Percentiles rank a stretch among this genome's conserved stretches.
These are phyloP conservation scores for Coemansia sp. DNA, from an alignment of 192 early-diverging fungal genomes.

Conservation along the genomic window DNA sequence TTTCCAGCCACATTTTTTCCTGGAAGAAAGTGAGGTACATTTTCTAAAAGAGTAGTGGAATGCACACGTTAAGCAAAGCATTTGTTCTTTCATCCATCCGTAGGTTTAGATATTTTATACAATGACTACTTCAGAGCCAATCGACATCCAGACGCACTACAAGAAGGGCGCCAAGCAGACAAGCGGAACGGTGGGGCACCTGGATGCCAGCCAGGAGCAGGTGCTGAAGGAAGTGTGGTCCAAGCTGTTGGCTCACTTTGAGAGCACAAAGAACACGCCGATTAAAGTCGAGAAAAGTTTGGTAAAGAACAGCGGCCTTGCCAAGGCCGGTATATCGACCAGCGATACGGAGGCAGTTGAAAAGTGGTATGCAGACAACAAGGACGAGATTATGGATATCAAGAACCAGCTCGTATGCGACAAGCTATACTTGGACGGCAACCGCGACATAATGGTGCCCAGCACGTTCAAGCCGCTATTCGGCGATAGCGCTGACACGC, in stretches of 20 bases:
- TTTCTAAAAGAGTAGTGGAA: too few relatives aligned
- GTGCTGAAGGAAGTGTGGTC: slow-evolving; percentile 40
- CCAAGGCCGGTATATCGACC: slow-evolving; percentile 3
- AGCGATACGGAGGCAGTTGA: slow-evolving; percentile 9
- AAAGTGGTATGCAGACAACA: slow-evolving; percentile 39
- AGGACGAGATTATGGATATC: slow-evolving; percentile 6
- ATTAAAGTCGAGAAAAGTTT: slow-evolving; percentile 28
- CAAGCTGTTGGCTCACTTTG: slow-evolving; percentile 31
- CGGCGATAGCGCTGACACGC: slow-evolving; percentile 11
- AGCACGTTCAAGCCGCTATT: slow-evolving; percentile 35
- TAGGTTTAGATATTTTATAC: background rate
- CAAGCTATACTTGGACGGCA: slow-evolving; percentile 37
- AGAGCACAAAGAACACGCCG: slow-evolving; percentile 16
- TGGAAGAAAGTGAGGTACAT: background rate
- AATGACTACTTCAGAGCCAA: background rate
- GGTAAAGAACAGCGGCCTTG: slow-evolving; percentile 5
- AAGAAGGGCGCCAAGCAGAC: slow-evolving; percentile 13
- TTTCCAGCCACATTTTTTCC: background rate
- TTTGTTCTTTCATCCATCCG: background rate
- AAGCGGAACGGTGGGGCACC: slow-evolving; percentile 24
- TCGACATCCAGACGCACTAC: slow-evolving; percentile 12
- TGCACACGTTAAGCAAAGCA: too few relatives aligned
- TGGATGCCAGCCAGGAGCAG: slow-evolving; percentile 24
- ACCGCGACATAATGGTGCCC: slow-evolving; percentile 18
- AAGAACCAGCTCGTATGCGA: slow-evolving; percentile 32